Conservation (phyloP, 2,329 filamentous ascomycete genomes). For the Fusarium lateritium region DNA sequence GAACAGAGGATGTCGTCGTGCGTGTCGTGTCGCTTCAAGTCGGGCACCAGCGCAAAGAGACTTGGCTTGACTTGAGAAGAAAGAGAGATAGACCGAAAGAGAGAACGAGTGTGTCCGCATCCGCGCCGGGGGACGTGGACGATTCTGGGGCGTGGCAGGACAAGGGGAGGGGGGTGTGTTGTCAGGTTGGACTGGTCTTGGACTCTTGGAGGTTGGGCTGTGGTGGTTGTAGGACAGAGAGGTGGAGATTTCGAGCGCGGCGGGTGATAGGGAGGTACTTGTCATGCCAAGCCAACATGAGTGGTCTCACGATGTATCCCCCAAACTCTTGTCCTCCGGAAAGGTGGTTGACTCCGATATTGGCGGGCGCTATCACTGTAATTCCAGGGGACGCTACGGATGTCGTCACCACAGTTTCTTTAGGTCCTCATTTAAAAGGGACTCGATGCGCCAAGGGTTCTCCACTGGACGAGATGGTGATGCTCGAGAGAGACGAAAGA, state of each 20-base stretch:
- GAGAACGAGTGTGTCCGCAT: slow-evolving; percentile 45
- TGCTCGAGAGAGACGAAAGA: slow-evolving; percentile 17
- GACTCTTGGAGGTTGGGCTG: slow-evolving; percentile 39
- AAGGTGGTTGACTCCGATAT: slow-evolving; percentile 35
- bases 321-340: slow-evolving; percentile 32
- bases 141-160: slow-evolving; percentile 47
- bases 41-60: slow-evolving; percentile 45
- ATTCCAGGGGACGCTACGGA: slow-evolving; percentile 44
- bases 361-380: slow-evolving; percentile 34
- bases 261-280: slow-evolving; percentile 30
- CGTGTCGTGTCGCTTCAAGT: slow-evolving; percentile 12
- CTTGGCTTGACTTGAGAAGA: slow-evolving; percentile 31
- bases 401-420: slow-evolving; percentile 41
- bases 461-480: slow-evolving; percentile 37
- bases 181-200: slow-evolving; percentile 28
- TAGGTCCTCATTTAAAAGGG: slow-evolving; percentile 28
- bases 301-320: neutral
- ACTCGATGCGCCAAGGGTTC: slow-evolving; percentile 24
- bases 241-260: slow-evolving; percentile 31
- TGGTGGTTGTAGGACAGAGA: slow-evolving; percentile 36
- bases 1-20: slow-evolving; percentile 28
- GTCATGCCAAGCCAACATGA: fast-evolving
- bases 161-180: slow-evolving; percentile 45
- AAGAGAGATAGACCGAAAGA: slow-evolving; percentile 44
- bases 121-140: slow-evolving; percentile 47